Percentiles rank a stretch among this genome's conserved stretches.
These are phyloP conservation scores for Pseudognaphalium luteoalbum DNA, from an alignment of 129 eudicot species.

Conservation along the genomic window DNA sequence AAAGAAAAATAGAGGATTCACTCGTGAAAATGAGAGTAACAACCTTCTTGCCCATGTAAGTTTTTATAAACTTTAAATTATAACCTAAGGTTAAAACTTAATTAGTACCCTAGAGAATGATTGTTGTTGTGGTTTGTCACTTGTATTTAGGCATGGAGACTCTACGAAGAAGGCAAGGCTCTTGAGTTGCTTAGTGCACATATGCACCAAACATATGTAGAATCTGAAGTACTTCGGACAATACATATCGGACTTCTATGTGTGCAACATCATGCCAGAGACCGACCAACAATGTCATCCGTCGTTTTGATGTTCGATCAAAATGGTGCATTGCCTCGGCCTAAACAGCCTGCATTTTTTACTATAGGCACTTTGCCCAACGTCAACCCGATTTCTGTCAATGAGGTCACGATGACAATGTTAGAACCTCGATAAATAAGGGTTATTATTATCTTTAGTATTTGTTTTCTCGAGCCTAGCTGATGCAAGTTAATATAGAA, in stretches of 20 bases:
- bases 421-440: constrained; percentile 22
- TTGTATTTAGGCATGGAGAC: constrained; percentile 36
- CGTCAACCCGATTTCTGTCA: constrained; percentile 11
- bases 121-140: not conserved
- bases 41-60: constrained; percentile 40
- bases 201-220: not conserved
- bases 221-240: constrained; percentile 6
- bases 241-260: constrained; percentile 38
- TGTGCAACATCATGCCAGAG: constrained; percentile 26
- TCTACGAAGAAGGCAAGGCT: constrained; percentile 21
- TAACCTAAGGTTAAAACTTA: not conserved
- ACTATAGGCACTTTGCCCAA: not conserved
- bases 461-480: too few relatives aligned
- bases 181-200: constrained; percentile 20
- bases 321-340: constrained; percentile 30
- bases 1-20: constrained; percentile 38
- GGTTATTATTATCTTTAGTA: too few relatives aligned
- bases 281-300: constrained; percentile 39
- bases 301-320: constrained; percentile 30
- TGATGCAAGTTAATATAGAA: too few relatives aligned
- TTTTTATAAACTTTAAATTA: not conserved
- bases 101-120: not conserved
- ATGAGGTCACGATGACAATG: constrained; percentile 22
- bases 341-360: constrained; percentile 44
- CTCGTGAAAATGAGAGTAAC: constrained; percentile 11